Percentiles rank a stretch among this genome's conserved stretches.
phyloP scores from a whole-genome alignment of 495 filamentous ascomycete genomes.

The Aspergillus panamensis region DNA sequence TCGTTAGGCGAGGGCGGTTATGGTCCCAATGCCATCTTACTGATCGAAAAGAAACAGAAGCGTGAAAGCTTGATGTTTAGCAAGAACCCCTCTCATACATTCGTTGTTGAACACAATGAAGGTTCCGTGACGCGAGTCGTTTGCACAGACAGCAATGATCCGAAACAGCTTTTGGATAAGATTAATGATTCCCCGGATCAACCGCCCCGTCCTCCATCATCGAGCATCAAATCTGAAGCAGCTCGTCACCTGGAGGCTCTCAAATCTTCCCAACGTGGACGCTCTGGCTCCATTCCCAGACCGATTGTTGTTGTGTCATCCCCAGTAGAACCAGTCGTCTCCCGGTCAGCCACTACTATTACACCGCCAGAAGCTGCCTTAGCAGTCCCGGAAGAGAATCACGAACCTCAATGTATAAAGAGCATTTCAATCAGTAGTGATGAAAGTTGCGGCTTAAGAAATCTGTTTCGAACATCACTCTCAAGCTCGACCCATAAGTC shows the following conservation, averaged over 20 bases:
- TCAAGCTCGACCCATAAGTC: background rate
- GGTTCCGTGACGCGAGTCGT: constrained; percentile 19
- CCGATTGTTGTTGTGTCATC: constrained; percentile 19
- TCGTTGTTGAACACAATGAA: constrained; percentile 18
- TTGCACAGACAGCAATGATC: constrained; percentile 11
- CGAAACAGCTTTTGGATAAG: background rate
- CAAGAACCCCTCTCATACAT: constrained; percentile 5
- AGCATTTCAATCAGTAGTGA: background rate
- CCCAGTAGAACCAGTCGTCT: constrained; percentile 12
- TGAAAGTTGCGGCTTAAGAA: background rate
- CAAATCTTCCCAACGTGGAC: constrained; percentile 1
- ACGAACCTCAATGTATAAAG: background rate
- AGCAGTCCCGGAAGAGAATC: background rate
- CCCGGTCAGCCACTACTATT: constrained; percentile 10
- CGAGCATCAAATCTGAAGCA: background rate
- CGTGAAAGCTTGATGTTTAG: constrained; percentile 22
- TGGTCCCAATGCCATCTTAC: background rate
- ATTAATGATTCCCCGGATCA: background rate
- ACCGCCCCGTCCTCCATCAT: background rate
- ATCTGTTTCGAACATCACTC: background rate
- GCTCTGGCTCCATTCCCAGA: constrained; percentile 12
- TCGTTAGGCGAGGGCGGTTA: background rate
- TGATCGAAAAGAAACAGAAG: constrained; percentile 1
- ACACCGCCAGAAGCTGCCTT: background rate
- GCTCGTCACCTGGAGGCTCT: constrained; percentile 5